These are phyloP conservation scores for Boletellus ananiceps DNA, from an alignment of 768 basidiomycete species.

Conservation along the genomic window DNA sequence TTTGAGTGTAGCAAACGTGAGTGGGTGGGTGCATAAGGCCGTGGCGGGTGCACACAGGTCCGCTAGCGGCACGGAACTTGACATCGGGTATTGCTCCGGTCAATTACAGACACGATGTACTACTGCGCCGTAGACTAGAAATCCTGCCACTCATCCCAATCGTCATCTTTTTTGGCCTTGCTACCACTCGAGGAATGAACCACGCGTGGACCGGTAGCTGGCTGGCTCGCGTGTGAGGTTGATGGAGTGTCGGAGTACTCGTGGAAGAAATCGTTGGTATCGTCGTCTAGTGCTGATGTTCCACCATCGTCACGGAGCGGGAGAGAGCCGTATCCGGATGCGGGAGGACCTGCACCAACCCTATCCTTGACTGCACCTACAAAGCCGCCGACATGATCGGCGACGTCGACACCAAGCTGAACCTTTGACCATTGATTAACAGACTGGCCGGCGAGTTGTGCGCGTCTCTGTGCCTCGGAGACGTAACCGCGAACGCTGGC, in stretches of 20 bases:
- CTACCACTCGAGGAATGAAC: slow-evolving; percentile 8
- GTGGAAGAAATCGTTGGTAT: slow-evolving; percentile 57
- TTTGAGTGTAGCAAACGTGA: not conserved
- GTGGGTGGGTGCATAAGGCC: too few species aligned
- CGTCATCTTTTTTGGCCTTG: slow-evolving; percentile 40
- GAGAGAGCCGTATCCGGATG: slow-evolving; percentile 49
- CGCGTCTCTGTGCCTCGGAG: slow-evolving; percentile 60
- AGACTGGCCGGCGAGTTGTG: slow-evolving; percentile 53
- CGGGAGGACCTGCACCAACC: slow-evolving; percentile 50
- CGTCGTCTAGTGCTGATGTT: slow-evolving; percentile 60
- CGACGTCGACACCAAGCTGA: slow-evolving; percentile 83
- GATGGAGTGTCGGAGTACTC: slow-evolving; percentile 26
- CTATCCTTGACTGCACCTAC: slow-evolving; percentile 60
- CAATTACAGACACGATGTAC: not conserved
- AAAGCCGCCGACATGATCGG: slow-evolving; percentile 65
- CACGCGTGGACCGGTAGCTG: not conserved
- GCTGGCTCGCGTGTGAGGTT: slow-evolving; percentile 10
- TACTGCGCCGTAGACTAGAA: slow-evolving; percentile 42
- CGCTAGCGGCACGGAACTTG: slow-evolving; percentile 21
- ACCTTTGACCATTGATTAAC: slow-evolving; percentile 77
- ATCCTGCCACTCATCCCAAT: slow-evolving; percentile 82
- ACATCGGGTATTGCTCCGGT: slow-evolving; percentile 11
- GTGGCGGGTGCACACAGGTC: too few species aligned
- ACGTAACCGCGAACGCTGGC: slow-evolving; percentile 71
- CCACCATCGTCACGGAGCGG: slow-evolving; percentile 47